Base-by-base conservation (phyloP, 2,329 filamentous ascomycete species). In the Paracoccidioides lutzii region DNA sequence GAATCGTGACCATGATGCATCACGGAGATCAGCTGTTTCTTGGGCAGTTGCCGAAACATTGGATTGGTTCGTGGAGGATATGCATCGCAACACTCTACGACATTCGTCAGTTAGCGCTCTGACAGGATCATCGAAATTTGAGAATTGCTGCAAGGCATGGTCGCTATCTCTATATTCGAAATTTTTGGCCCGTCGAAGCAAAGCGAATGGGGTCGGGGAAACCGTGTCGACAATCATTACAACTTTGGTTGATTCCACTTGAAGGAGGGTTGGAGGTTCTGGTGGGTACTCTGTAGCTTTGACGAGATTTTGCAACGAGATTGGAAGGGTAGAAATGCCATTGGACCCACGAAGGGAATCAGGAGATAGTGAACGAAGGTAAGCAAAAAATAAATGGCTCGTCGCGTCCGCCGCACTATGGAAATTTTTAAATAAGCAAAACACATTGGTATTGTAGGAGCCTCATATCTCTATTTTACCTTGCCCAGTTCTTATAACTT, bases 371-470 rank as follows among this genome's bases (percentile, higher is more conserved):
- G 90, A 96, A 63, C 93, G 82, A 50, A 98, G 81, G 69, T 97
- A 98, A 55, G 93, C 93, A 68, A 98, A 98, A 77, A 98, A 98
- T 55, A 98, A 76, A 75, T 98, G 93, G 66, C 90, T 95, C 22
- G 91, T 90, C 54, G 93, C 93, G 77, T 97, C 90, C 57, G 93
- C 93, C 58, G 91, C 90, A 66, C 88, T 94, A 65, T 40, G 42
- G 43, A 44, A 33, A n/a, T 7, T 32, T 15, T 5, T 33, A 33
- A 33, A 22, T 42, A 37, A 56, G 54, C 52, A 22, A 56, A 56
- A 45, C 52, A 30, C 40, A 32, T 30, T 30, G 52, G 10, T n/a
- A 12, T 33, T 12, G 42, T 53, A 42, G 67, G 10, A 53, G 10
- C 15, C 2, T 5, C 32, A 40, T 22, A 32, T n/a, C 12, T 10